A percentile compares a stretch with the other conserved stretches of the same genome.
Evolutionary conservation across 306 rosid species (phyloP).

Genomic region (Luffa acutangula): DNA sequence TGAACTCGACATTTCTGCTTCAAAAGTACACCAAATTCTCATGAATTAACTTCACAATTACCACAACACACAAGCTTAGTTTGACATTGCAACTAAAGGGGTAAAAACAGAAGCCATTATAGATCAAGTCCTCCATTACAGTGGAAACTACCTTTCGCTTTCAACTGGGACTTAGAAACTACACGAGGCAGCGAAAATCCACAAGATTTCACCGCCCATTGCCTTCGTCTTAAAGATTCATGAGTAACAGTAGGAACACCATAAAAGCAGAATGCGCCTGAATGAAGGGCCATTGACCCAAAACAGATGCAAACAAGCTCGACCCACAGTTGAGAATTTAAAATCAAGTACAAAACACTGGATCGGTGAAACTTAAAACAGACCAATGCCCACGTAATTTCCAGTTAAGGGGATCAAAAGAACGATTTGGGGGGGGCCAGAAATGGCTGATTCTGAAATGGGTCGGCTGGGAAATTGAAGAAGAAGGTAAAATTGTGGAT

Average conservation of each 20-base stretch:
- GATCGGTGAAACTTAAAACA: not conserved
- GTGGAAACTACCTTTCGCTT: conserved; percentile 24
- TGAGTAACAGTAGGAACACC: conserved; percentile 19
- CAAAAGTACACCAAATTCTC: not conserved
- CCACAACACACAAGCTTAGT: not conserved
- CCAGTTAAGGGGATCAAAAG: not conserved
- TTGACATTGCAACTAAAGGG: not conserved
- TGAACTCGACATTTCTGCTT: not conserved
- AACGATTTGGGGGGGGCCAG: not conserved
- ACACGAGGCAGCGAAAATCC: conserved; percentile 21
- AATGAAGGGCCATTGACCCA: conserved; percentile 59
- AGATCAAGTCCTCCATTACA: not conserved
- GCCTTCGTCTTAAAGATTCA: conserved; percentile 28
- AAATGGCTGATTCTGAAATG: not conserved
- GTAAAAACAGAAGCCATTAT: not conserved
- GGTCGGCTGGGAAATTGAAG: not conserved
- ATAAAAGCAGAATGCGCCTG: conserved; percentile 32
- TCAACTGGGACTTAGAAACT: conserved; percentile 23
- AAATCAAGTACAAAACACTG: not conserved
- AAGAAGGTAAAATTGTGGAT: not conserved
- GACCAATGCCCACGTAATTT: not conserved
- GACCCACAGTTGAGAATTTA: not conserved
- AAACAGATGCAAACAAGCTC: not conserved
- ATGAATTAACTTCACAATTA: not conserved
- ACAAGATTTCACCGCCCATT: conserved; percentile 24